Percentiles rank a stretch among this genome's conserved stretches.
Conservation (phyloP, 148 eudicot genomes). For the Rhododendron molle region DNA sequence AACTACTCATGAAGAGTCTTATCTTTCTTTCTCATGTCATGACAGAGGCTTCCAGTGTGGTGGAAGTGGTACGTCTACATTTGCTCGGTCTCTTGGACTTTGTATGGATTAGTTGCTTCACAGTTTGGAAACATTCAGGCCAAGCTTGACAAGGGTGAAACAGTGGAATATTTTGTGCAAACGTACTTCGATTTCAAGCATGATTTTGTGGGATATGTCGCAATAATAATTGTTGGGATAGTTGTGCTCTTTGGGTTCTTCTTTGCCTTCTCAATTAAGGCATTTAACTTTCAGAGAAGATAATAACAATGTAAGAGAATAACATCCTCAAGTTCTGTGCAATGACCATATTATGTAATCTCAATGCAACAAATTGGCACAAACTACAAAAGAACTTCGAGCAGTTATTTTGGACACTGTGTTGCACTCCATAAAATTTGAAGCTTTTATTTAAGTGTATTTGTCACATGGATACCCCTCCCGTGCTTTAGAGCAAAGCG, state of each 20-base stretch:
- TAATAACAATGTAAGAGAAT: neutral
- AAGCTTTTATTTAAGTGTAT: neutral
- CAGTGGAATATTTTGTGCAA: slow-evolving; percentile 29
- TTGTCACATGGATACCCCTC: neutral
- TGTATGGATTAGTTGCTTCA: slow-evolving; percentile 55
- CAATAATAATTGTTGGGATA: slow-evolving; percentile 33
- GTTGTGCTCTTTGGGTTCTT: slow-evolving; percentile 39
- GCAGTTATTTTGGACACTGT: neutral
- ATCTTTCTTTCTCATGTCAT: neutral
- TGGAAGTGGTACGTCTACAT: slow-evolving; percentile 70
- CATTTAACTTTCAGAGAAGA: slow-evolving; percentile 56
- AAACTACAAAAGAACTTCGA: neutral
- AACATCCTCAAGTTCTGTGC: neutral
- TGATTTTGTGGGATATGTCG: slow-evolving; percentile 44
- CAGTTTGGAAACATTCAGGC: slow-evolving; percentile 43
- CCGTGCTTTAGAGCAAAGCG: no score
- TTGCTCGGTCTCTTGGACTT: slow-evolving; percentile 56
- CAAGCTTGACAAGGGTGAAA: slow-evolving; percentile 22
- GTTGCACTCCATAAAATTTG: neutral
- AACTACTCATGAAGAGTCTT: neutral
- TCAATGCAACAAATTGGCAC: neutral
- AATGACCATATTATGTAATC: neutral
- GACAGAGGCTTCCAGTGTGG: slow-evolving; percentile 42
- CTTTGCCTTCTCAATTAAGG: slow-evolving; percentile 47
- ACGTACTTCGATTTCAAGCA: slow-evolving; percentile 47